A percentile compares a stretch with the other conserved stretches of the same genome.
phyloP scores from a whole-genome alignment of 129 eudicot genomes.

The Flaveria brownii region DNA sequence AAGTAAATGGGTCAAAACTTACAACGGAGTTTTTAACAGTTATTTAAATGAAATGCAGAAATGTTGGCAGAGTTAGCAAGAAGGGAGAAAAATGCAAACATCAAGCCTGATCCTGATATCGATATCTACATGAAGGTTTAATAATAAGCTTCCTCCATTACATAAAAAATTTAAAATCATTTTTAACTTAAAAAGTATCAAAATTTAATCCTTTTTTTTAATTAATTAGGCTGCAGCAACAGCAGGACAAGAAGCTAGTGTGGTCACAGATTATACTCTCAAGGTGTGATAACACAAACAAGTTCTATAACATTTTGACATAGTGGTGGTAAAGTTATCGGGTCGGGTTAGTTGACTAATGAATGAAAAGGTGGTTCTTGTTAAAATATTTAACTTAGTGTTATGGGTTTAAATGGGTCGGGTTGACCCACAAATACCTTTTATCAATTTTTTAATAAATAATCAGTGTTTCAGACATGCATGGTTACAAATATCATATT shows the following conservation, averaged over 20 bases:
- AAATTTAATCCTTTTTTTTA: background rate
- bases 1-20: background rate
- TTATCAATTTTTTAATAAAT: background rate
- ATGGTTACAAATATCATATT: background rate
- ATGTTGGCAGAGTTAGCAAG: constrained; percentile 81
- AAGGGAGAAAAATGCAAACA: constrained; percentile 81
- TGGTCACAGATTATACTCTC: constrained; percentile 77
- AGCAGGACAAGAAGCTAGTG: constrained; percentile 70
- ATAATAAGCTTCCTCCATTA: background rate
- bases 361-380: background rate
- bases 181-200: background rate
- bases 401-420: background rate
- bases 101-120: constrained; percentile 86
- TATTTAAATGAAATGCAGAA: constrained; percentile 47
- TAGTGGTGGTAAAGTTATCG: background rate
- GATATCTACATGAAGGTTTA: constrained; percentile 87
- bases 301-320: background rate
- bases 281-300: constrained; percentile 42
- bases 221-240: constrained; percentile 66
- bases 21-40: background rate
- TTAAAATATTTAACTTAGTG: background rate
- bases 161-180: no score
- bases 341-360: background rate
- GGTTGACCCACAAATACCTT: background rate
- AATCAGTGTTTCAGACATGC: background rate